Conservation (phyloP, 164 flowering plant species). For the Vitis amurensis region DNA sequence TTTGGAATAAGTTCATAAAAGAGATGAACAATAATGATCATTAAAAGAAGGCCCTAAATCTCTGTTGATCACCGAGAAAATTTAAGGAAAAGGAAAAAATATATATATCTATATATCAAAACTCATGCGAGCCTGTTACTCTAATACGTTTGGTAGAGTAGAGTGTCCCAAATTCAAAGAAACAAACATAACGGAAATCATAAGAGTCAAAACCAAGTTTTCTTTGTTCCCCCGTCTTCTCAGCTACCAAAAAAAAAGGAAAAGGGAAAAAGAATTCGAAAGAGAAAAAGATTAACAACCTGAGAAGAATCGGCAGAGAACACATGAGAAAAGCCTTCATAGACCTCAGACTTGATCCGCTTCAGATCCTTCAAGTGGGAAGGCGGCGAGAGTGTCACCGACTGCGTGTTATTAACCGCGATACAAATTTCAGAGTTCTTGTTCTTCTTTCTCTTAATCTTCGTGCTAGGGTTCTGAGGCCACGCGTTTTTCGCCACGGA, state of each 20-base stretch:
- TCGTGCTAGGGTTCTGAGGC: conserved; percentile 30
- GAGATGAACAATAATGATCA: background rate
- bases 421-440: conserved; percentile 38
- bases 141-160: too few relatives aligned
- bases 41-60: background rate
- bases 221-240: too few relatives aligned
- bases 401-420: conserved; percentile 38
- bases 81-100: too few relatives aligned
- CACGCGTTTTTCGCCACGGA: conserved; percentile 25
- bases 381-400: conserved; percentile 65
- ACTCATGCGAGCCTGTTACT: too few relatives aligned
- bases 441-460: conserved; percentile 20
- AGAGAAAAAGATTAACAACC: conserved; percentile 32
- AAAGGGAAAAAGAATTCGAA: background rate
- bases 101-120: too few relatives aligned
- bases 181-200: too few relatives aligned
- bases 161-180: too few relatives aligned
- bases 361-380: conserved; percentile 39
- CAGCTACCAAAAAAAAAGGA: background rate
- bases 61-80: too few relatives aligned
- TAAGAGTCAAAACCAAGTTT: too few relatives aligned
- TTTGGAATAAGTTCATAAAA: background rate
- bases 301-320: conserved; percentile 66
- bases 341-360: conserved; percentile 64
- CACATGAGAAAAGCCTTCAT: conserved; percentile 75